Conservation (phyloP, 2,329 filamentous ascomycete genomes). For the Fusarium sulawesiense region DNA sequence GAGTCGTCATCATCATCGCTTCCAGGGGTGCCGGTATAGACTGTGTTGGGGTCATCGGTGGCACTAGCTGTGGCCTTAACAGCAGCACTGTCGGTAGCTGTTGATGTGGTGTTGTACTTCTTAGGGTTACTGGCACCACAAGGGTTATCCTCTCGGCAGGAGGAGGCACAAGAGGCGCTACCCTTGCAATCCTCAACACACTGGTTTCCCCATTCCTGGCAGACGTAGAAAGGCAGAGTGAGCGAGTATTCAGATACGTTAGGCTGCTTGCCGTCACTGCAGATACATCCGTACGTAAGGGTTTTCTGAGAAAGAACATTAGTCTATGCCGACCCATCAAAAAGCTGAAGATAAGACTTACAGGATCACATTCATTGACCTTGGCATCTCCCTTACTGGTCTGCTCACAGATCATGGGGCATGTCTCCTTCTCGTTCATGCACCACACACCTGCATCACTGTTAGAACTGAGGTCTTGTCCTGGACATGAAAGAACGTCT, state of each 20-base stretch:
- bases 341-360: constrained; percentile 53
- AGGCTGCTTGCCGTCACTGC: constrained; percentile 72
- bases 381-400: constrained; percentile 61
- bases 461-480: constrained; percentile 34
- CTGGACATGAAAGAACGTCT: neutral
- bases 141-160: constrained; percentile 74
- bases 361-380: constrained; percentile 75
- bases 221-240: constrained; percentile 82
- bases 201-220: constrained; percentile 76
- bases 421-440: constrained; percentile 68
- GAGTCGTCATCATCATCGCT: constrained; percentile 16
- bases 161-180: constrained; percentile 67
- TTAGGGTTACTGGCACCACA: constrained; percentile 77
- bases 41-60: constrained; percentile 50
- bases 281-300: constrained; percentile 79
- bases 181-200: constrained; percentile 69
- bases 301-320: constrained; percentile 55
- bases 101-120: constrained; percentile 66
- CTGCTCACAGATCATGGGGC: constrained; percentile 79
- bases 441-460: constrained; percentile 70
- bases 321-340: neutral
- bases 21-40: constrained; percentile 48
- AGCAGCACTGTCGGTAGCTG: constrained; percentile 51
- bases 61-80: constrained; percentile 53
- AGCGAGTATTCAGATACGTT: constrained; percentile 82